These are phyloP conservation scores for Davidsoniella virescens DNA, from an alignment of 2,329 filamentous ascomycete species.

Conservation along the genomic window DNA sequence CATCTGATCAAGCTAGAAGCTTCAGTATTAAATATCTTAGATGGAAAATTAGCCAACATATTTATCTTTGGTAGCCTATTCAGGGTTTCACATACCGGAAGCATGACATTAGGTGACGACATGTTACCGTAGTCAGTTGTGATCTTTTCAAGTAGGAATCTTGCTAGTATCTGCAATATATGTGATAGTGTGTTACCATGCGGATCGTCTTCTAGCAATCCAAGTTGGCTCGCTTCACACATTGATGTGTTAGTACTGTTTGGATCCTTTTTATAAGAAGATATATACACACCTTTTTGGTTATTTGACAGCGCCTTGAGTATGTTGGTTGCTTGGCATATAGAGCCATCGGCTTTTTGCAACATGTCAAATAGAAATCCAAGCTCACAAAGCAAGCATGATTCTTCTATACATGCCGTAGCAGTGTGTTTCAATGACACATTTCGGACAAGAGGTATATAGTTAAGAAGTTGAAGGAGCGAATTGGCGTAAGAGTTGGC, in stretches of 20 bases:
- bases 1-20: slow-evolving; percentile 65
- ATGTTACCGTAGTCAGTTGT: slow-evolving; percentile 51
- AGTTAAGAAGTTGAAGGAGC: slow-evolving; percentile 78
- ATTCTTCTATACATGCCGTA: slow-evolving; percentile 64
- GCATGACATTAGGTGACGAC: slow-evolving; percentile 48
- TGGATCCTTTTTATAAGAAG: not conserved
- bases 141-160: slow-evolving; percentile 74
- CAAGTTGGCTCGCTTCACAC: slow-evolving; percentile 39
- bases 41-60: not conserved
- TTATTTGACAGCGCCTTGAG: slow-evolving; percentile 76
- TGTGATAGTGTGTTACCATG: slow-evolving; percentile 49
- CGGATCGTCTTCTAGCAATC: slow-evolving; percentile 70
- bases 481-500: slow-evolving; percentile 93
- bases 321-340: slow-evolving; percentile 91
- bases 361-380: slow-evolving; percentile 97
- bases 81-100: slow-evolving; percentile 34
- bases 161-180: slow-evolving; percentile 67
- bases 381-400: slow-evolving; percentile 81
- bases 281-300: slow-evolving; percentile 42
- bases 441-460: slow-evolving; percentile 77
- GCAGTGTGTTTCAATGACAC: slow-evolving; percentile 78
- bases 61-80: not conserved
- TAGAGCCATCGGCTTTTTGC: slow-evolving; percentile 82
- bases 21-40: slow-evolving; percentile 46
- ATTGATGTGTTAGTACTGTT: not conserved